Evolutionary conservation across 2,329 filamentous ascomycete genomes (phyloP).

Genomic region (Pezizomycotina sp.): DNA sequence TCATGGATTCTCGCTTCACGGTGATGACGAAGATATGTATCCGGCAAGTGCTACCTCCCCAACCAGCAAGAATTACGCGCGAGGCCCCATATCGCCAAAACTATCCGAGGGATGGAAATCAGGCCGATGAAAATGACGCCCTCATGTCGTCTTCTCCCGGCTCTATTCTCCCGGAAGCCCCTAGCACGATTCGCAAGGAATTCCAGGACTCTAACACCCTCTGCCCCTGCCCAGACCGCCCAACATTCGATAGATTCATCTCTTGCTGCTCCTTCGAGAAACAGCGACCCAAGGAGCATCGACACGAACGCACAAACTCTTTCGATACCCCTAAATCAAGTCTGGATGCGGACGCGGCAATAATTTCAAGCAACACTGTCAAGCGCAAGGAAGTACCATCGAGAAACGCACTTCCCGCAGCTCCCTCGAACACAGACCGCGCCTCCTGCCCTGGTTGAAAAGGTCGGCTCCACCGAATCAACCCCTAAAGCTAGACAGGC

Average conservation of each 20-base stretch:
- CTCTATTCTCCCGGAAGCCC: slow-evolving; percentile 13
- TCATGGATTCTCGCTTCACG: slow-evolving; percentile 12
- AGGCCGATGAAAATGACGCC: slow-evolving; percentile 14
- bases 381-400: slow-evolving; percentile 11
- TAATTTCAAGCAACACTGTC: slow-evolving; percentile 5
- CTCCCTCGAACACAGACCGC: slow-evolving; percentile 15
- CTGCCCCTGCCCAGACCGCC: slow-evolving; percentile 9
- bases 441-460: slow-evolving; percentile 9
- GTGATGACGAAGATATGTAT: slow-evolving; percentile 18
- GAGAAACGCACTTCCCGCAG: slow-evolving; percentile 4
- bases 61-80: slow-evolving; percentile 10
- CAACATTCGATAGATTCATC: slow-evolving; percentile 10
- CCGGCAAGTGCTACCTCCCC: slow-evolving; percentile 10
- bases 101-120: slow-evolving; percentile 18
- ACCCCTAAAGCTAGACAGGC: slow-evolving; percentile 22
- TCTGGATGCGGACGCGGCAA: slow-evolving; percentile 8
- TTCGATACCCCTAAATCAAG: slow-evolving; percentile 4
- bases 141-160: slow-evolving; percentile 13
- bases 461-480: slow-evolving; percentile 18
- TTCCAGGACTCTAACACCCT: slow-evolving; percentile 13
- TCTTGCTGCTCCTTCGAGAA: slow-evolving; percentile 13
- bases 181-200: slow-evolving; percentile 11
- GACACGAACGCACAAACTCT: slow-evolving; percentile 4
- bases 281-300: slow-evolving; percentile 10
- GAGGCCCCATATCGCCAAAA: slow-evolving; percentile 9